phyloP scores from a whole-genome alignment of 352 stramenopile genomes.

The Pythium brachiatum region DNA sequence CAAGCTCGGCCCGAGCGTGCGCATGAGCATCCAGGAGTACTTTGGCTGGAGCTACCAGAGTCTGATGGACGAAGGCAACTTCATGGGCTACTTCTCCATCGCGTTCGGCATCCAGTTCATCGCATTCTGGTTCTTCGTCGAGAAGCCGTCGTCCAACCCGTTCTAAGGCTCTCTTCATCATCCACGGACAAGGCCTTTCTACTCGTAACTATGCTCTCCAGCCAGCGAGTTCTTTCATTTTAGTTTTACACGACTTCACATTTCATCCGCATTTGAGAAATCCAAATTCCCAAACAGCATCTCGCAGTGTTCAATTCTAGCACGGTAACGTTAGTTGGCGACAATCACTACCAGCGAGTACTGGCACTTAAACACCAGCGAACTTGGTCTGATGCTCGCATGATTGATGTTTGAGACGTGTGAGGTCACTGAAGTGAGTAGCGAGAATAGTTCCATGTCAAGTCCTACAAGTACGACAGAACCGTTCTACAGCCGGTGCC shows the following conservation, averaged over 20 bases:
- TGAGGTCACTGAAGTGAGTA: too few species aligned
- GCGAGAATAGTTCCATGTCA: too few species aligned
- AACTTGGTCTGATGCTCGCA: too few species aligned
- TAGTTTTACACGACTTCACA: constrained; percentile 5
- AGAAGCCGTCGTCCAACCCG: constrained; percentile 78
- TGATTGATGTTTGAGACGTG: too few species aligned
- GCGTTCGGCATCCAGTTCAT: constrained; percentile 78
- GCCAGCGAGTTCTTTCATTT: constrained; percentile 5
- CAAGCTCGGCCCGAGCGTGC: constrained; percentile 75
- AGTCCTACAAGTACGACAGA: too few species aligned
- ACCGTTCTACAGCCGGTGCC: too few species aligned
- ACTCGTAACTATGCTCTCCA: background rate
- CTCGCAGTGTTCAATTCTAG: too few species aligned
- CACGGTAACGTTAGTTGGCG: too few species aligned
- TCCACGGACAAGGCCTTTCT: background rate
- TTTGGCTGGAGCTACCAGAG: constrained; percentile 88
- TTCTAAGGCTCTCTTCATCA: constrained; percentile 35
- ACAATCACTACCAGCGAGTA: too few species aligned
- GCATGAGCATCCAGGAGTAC: constrained; percentile 88
- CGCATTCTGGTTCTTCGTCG: constrained; percentile 79
- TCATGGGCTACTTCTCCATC: constrained; percentile 70
- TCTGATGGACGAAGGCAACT: constrained; percentile 82
- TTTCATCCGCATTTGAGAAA: constrained; percentile 5
- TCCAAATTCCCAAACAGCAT: background rate
- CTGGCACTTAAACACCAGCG: background rate